Percentiles rank a stretch among this genome's conserved stretches.
Conservation (phyloP, 2,329 filamentous ascomycete genomes). For the Arthroderma sp. region DNA sequence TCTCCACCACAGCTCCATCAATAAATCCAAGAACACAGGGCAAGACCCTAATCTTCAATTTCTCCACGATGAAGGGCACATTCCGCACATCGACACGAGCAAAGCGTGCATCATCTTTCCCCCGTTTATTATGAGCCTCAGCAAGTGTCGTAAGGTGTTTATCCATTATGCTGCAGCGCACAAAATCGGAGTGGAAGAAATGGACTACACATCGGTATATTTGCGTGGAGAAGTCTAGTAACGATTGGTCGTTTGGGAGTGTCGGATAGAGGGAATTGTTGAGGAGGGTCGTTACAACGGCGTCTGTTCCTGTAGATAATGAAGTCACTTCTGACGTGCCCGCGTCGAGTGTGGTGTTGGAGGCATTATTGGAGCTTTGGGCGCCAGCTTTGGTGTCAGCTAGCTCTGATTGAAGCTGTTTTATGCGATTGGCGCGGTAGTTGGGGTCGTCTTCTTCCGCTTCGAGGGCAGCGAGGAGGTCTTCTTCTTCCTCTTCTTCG, state of each 20-base stretch:
- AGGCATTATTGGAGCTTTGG: slow-evolving; percentile 21
- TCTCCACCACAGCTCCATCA: slow-evolving; percentile 34
- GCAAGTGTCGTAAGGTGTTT: slow-evolving; percentile 41
- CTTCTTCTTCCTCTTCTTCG: slow-evolving; percentile 43
- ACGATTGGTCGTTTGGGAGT: slow-evolving; percentile 41
- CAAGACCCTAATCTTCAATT: slow-evolving; percentile 35
- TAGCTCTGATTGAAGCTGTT: slow-evolving; percentile 49
- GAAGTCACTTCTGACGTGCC: not conserved
- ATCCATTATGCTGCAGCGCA: slow-evolving; percentile 51
- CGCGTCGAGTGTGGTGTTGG: slow-evolving; percentile 6
- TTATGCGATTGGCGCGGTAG: slow-evolving; percentile 46
- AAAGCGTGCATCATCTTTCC: slow-evolving; percentile 26
- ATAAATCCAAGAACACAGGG: slow-evolving; percentile 40
- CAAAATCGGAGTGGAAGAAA: slow-evolving; percentile 54
- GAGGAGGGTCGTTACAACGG: slow-evolving; percentile 15
- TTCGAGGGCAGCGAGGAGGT: slow-evolving; percentile 47
- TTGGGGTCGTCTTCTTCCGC: slow-evolving; percentile 39
- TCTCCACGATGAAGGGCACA: slow-evolving; percentile 38
- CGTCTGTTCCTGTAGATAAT: slow-evolving; percentile 10
- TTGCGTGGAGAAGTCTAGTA: slow-evolving; percentile 50
- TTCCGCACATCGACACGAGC: slow-evolving; percentile 36
- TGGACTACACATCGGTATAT: slow-evolving; percentile 48
- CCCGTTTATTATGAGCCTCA: slow-evolving; percentile 15
- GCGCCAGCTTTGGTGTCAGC: slow-evolving; percentile 39
- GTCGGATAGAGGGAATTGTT: slow-evolving; percentile 27